Conservation (phyloP, 352 stramenopile species). For the Phytophthora palmivora region DNA sequence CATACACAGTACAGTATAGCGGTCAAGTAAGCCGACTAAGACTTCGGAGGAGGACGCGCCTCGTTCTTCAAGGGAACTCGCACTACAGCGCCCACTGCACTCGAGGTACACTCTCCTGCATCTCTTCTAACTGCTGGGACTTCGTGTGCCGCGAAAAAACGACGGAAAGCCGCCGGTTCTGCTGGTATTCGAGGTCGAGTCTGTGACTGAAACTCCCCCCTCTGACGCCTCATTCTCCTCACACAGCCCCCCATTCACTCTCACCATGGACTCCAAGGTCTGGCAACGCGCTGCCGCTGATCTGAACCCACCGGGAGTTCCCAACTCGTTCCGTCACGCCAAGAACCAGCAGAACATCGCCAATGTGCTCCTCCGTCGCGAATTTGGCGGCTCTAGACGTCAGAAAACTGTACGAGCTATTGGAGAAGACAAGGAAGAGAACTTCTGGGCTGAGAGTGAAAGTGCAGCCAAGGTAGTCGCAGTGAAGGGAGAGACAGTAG, state of each 20-base stretch:
- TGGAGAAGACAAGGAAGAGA: constrained; percentile 63
- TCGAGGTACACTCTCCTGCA: constrained; percentile 6
- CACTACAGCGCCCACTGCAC: background rate
- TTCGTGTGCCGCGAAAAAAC: constrained; percentile 7
- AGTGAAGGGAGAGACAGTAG: background rate
- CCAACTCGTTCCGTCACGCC: constrained; percentile 76
- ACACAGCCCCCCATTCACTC: background rate
- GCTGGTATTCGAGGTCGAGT: background rate
- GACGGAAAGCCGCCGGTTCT: constrained; percentile 9
- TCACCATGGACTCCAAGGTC: constrained; percentile 56
- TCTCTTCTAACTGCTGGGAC: constrained; percentile 5
- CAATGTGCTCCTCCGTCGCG: constrained; percentile 62
- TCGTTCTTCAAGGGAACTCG: constrained; percentile 14
- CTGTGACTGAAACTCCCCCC: constrained; percentile 26
- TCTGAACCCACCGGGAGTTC: constrained; percentile 73
- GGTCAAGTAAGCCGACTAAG: constrained; percentile 12
- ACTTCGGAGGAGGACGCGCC: constrained; percentile 11
- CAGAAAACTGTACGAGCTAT: constrained; percentile 52
- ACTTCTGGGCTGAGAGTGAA: constrained; percentile 84
- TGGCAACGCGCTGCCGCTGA: constrained; percentile 78
- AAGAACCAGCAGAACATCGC: constrained; percentile 76
- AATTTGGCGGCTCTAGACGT: constrained; percentile 51
- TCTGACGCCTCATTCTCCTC: constrained; percentile 4
- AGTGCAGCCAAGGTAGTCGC: constrained; percentile 72
- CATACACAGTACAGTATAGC: constrained; percentile 16